Evolutionary conservation across 257 asterid species (phyloP).

Genomic region (Haberlea rhodopensis): DNA sequence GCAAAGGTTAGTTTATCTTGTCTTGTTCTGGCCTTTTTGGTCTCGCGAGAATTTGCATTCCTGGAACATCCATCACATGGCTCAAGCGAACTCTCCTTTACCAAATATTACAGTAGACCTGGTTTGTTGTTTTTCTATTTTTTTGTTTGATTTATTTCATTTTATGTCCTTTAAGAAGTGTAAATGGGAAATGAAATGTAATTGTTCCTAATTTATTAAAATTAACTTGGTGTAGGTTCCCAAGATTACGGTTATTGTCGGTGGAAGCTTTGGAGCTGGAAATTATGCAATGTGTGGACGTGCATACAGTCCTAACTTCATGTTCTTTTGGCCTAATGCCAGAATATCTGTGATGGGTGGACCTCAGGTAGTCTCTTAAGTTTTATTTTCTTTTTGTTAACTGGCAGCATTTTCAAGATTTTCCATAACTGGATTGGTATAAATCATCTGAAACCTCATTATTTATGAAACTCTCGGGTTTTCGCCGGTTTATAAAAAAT

Average conservation of each 20-base stretch:
- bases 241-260: constrained; percentile 74
- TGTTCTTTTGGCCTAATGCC: constrained; percentile 98
- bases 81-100: constrained; percentile 1
- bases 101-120: constrained; percentile 10
- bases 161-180: constrained; percentile 2
- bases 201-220: constrained; percentile 19
- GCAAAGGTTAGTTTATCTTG: constrained; percentile 63
- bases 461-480: too few species aligned
- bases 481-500: too few species aligned
- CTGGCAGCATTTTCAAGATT: neutral
- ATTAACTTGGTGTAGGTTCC: constrained; percentile 59
- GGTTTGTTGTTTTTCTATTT: neutral
- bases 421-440: neutral
- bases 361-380: constrained; percentile 63
- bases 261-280: constrained; percentile 99
- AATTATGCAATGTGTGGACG: constrained; percentile 99
- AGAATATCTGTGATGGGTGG: constrained; percentile 99
- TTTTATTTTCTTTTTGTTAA: neutral
- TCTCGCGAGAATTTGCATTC: constrained; percentile 10
- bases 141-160: neutral
- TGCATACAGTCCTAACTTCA: constrained; percentile 87
- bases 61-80: neutral
- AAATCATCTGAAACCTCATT: too few species aligned
- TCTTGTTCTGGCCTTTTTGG: neutral
- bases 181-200: neutral